Evolutionary conservation across 805 yeast genomes (phyloP), one percentile per base, ranked within the genome.

Genomic region (Candida glaebosa): DNA sequence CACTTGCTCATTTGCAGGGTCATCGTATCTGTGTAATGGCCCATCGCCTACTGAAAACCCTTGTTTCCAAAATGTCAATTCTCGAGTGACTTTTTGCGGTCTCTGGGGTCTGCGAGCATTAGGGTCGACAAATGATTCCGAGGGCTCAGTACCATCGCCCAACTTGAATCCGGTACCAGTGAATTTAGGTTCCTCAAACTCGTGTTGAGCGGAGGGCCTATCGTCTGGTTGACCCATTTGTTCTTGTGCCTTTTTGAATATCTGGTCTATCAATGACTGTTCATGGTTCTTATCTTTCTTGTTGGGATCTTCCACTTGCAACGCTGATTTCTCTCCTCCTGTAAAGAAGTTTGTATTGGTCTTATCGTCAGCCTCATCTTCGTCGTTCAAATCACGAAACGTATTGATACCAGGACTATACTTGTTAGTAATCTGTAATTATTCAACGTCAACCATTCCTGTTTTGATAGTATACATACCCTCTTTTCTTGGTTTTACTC

Each of bases 31-130:
- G 60, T 77, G 83, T 42, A 93, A 73, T 18, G 79, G 78, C 2
- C 98, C 98, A 37, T 90, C 96, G 24, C 93, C 98, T 18, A 93
- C 89, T 47, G 88, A 87, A 65, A 93, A 93, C 1, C 99, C 99
- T 55, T 93, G 91, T 51, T 81, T 84, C 99, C 99, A 93, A 60
- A 93, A 91, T 0, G 95, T 87, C 47, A 93, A 84, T 33, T 85
- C 85, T 56, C 98, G 76, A 14, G 76, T 73, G 4, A 84, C 96
- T 44, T 79, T 81, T 31, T 48, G 42, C 4, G 70, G 70, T 35
- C 51, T 52, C 34, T 49, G 49, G 3, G 56, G 53, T 16, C 40
- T 18, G 28, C 32, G 47, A 4, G 54, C 48, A 14, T 41, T 45
- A 1, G 71, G 60, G 46, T 71, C 73, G 7, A 54, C 60, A 17